A percentile compares a stretch with the other conserved stretches of the same genome.
phyloP scores from a whole-genome alignment of 129 eudicot species.

The Flaveria bidentis region DNA sequence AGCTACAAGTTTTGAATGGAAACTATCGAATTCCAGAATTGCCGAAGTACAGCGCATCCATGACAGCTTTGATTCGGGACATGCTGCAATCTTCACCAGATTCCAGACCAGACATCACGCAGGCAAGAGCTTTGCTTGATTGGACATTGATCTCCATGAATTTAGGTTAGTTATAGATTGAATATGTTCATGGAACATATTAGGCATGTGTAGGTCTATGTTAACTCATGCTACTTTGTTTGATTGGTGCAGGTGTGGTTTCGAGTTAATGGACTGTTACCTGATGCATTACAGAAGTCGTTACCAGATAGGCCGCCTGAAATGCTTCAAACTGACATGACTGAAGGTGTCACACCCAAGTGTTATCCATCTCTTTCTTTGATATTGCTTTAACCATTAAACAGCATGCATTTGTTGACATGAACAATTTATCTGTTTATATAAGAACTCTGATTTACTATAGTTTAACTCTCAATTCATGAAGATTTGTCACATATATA shows the following conservation, averaged over 20 bases:
- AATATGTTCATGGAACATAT: conserved; percentile 50
- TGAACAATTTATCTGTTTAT: too few species aligned
- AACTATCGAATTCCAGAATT: conserved; percentile 91
- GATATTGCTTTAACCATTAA: too few species aligned
- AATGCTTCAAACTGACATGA: conserved; percentile 54
- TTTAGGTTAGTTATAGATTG: conserved; percentile 84
- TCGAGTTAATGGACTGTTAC: conserved; percentile 82
- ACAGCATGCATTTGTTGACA: too few species aligned
- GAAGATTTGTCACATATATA: too few species aligned
- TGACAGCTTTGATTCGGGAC: conserved; percentile 72
- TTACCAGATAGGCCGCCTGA: conserved; percentile 89
- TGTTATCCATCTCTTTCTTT: too few species aligned
- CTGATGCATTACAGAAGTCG: conserved; percentile 80
- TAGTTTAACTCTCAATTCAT: too few species aligned
- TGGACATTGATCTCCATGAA: conserved; percentile 93
- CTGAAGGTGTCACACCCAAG: conserved; percentile 53
- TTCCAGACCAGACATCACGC: conserved; percentile 98
- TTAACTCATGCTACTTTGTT: conserved; percentile 29
- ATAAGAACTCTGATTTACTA: too few species aligned
- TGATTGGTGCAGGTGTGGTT: conserved; percentile 81
- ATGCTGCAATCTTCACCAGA: conserved; percentile 93
- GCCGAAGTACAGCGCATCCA: conserved; percentile 74
- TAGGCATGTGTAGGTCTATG: conserved; percentile 27
- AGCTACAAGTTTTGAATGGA: conserved; percentile 93
- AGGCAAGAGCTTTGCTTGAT: conserved; percentile 99